Conservation (phyloP, 345 rosid species). For the Dipteronia dyeriana region DNA sequence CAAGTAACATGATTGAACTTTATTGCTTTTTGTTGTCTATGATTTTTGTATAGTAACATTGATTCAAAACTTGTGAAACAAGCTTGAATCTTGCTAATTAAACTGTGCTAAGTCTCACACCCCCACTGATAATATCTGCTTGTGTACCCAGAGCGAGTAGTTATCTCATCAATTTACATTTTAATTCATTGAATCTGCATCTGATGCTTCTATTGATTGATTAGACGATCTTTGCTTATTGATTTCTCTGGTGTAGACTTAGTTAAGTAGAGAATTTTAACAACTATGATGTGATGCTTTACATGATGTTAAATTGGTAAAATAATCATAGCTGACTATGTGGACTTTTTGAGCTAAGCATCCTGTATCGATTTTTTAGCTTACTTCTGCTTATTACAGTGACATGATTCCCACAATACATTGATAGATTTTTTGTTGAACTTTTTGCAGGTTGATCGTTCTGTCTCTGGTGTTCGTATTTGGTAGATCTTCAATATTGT, state of each 20-base stretch:
- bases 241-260: neutral
- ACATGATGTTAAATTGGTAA: too few relatives aligned
- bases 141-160: too few relatives aligned
- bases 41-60: neutral
- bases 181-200: too few relatives aligned
- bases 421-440: slow-evolving; percentile 8
- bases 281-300: neutral
- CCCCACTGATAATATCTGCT: neutral
- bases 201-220: neutral
- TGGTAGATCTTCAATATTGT: slow-evolving; percentile 2
- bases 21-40: neutral
- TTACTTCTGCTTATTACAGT: neutral
- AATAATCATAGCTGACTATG: neutral
- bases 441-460: slow-evolving; percentile 21
- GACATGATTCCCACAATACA: neutral
- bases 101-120: neutral
- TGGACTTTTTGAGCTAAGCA: neutral
- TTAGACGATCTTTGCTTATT: neutral
- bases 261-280: slow-evolving; percentile 3
- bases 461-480: neutral
- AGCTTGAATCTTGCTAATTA: neutral
- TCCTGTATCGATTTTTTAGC: neutral
- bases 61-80: slow-evolving; percentile 5
- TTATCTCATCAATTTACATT: neutral
- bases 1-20: neutral